Evolutionary conservation across 2,329 filamentous ascomycete species (phyloP).

Genomic region (Ilyonectria destructans): DNA sequence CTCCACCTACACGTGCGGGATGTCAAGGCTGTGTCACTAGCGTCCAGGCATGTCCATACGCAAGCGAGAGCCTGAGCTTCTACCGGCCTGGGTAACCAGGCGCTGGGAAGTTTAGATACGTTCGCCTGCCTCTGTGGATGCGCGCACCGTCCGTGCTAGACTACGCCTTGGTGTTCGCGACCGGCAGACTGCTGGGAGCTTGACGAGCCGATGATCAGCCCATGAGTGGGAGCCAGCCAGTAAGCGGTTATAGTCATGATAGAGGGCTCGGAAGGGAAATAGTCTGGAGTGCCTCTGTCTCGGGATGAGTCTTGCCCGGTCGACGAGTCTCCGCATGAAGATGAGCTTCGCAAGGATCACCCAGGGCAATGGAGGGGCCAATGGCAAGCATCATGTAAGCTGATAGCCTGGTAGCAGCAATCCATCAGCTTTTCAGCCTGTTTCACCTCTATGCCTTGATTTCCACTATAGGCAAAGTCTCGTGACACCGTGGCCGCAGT

Average conservation of each 20-base stretch:
- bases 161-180: not conserved
- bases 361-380: too few relatives aligned
- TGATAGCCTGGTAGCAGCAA: not conserved
- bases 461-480: not conserved
- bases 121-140: constrained; percentile 4
- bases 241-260: too few relatives aligned
- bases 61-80: constrained; percentile 13
- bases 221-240: too few relatives aligned
- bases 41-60: constrained; percentile 1
- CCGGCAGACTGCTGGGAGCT: too few relatives aligned
- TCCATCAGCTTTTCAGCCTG: too few relatives aligned
- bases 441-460: not conserved
- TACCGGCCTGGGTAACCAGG: constrained; percentile 30
- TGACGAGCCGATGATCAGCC: too few relatives aligned
- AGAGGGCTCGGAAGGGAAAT: too few relatives aligned
- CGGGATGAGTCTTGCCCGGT: too few relatives aligned
- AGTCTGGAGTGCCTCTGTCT: too few relatives aligned
- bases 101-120: not conserved
- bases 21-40: too few relatives aligned
- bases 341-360: too few relatives aligned
- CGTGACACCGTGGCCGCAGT: not conserved
- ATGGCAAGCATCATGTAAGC: not conserved
- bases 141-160: constrained; percentile 16
- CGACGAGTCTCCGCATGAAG: too few relatives aligned
- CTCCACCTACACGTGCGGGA: not conserved